Percentiles rank a stretch among this genome's conserved stretches.
Conservation (phyloP, 345 rosid species). For the Populus simonii region DNA sequence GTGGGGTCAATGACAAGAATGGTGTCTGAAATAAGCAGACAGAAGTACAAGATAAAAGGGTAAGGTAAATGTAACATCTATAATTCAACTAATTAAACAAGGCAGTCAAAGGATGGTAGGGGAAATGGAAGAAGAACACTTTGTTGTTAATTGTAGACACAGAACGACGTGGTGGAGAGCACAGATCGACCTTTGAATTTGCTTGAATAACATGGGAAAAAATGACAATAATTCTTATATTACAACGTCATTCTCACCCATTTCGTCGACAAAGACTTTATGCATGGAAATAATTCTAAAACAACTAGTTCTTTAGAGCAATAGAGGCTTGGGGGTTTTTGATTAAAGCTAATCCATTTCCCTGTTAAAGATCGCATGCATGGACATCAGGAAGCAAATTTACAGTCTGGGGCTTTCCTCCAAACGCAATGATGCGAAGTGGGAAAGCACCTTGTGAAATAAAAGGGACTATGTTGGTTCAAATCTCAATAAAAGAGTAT, state of each 20-base stretch:
- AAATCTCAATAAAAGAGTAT: neutral
- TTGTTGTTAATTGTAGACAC: neutral
- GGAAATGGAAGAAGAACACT: neutral
- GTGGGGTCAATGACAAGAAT: no score
- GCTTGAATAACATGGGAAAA: no score
- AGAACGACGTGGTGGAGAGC: neutral
- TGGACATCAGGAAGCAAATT: neutral
- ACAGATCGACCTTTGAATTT: no score
- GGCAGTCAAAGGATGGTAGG: neutral
- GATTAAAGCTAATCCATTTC: neutral
- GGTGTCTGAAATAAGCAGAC: no score
- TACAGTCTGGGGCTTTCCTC: neutral
- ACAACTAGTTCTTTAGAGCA: neutral
- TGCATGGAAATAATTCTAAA: neutral
- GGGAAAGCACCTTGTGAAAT: neutral
- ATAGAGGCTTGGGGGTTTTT: neutral
- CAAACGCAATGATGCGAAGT: neutral
- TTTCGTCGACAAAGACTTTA: neutral
- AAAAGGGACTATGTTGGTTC: neutral
- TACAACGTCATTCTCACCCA: neutral
- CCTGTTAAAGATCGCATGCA: neutral
- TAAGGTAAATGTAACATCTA: no score
- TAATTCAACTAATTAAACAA: no score
- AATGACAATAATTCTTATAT: neutral
- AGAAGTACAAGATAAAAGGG: no score